phyloP scores from a whole-genome alignment of 2,329 filamentous ascomycete genomes.

The Triangularia verruculosa region DNA sequence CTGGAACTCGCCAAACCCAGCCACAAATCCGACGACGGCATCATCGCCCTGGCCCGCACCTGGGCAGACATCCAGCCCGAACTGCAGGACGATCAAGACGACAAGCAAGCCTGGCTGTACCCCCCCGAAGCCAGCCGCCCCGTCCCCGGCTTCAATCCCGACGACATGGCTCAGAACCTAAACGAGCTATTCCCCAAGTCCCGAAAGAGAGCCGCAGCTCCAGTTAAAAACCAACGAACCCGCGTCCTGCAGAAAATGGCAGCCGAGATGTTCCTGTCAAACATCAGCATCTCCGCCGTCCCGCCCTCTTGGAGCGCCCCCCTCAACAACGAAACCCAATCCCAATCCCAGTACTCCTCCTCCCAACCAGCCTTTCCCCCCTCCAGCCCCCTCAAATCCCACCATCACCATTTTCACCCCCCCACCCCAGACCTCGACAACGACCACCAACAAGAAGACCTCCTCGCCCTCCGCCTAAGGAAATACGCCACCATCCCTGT shows the following conservation, averaged over 20 bases:
- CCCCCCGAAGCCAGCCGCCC: conserved; percentile 19
- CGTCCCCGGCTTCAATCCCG: conserved; percentile 21
- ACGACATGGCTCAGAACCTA: conserved; percentile 21
- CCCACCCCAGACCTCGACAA: conserved; percentile 2
- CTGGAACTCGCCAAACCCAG: conserved; percentile 19
- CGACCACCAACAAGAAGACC: conserved; percentile 12
- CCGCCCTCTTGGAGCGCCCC: conserved; percentile 12
- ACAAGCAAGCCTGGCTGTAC: conserved; percentile 13
- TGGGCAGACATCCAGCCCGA: conserved; percentile 21
- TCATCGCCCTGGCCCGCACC: conserved; percentile 20
- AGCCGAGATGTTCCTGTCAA: conserved; percentile 24
- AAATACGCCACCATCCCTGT: conserved; percentile 19
- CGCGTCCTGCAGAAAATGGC: conserved; percentile 20
- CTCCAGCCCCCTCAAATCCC: neutral
- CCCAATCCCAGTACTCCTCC: conserved; percentile 13
- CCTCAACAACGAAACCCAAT: neutral
- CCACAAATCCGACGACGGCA: neutral
- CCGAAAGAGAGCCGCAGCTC: neutral
- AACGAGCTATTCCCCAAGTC: conserved; percentile 16
- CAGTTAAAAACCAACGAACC: neutral
- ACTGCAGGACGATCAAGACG: conserved; percentile 1
- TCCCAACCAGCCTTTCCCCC: conserved; percentile 15
- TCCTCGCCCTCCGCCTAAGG: conserved; percentile 20
- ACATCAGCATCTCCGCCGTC: conserved; percentile 20
- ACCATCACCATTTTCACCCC: conserved; percentile 2